Percentiles rank a stretch among this genome's conserved stretches.
Conservation (phyloP, 768 basidiomycete species). For the Leccinum ochraceum region DNA sequence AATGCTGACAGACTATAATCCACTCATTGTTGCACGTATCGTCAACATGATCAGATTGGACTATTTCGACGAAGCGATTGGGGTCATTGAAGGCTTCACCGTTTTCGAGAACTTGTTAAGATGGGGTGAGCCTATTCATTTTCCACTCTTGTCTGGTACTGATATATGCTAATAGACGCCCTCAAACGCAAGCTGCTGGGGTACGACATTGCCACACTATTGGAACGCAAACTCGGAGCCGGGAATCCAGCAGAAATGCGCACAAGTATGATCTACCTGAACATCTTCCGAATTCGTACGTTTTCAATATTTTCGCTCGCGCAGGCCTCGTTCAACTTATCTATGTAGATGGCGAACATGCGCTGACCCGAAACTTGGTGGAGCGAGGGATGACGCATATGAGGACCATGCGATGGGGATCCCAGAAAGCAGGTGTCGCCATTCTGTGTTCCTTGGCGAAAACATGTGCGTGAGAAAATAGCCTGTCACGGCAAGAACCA, state of each 20-base stretch:
- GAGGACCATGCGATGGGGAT: conserved; percentile 10
- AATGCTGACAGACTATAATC: conserved; percentile 3
- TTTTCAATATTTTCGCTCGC: background rate
- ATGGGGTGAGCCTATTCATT: conserved; percentile 2
- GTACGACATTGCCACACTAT: conserved; percentile 11
- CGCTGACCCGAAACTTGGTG: conserved; percentile 12
- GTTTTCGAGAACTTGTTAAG: conserved; percentile 16
- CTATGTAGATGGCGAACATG: conserved; percentile 8
- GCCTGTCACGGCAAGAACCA: background rate
- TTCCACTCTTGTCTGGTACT: background rate
- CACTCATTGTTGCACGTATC: conserved; percentile 15
- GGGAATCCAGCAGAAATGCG: conserved; percentile 16
- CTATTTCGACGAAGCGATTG: conserved; percentile 29
- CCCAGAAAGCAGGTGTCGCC: conserved; percentile 19
- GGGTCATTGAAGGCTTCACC: conserved; percentile 21
- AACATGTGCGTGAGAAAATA: conserved; percentile 10
- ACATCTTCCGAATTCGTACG: conserved; percentile 13
- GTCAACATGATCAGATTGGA: conserved; percentile 27
- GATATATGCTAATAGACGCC: conserved; percentile 3
- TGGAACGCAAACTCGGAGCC: conserved; percentile 14
- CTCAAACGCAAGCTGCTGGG: conserved; percentile 6
- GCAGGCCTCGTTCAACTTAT: background rate
- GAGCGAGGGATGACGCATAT: conserved; percentile 14
- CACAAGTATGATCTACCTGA: conserved; percentile 17
- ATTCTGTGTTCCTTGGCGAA: conserved; percentile 20